Evolutionary conservation across 2,329 filamentous ascomycete genomes (phyloP).

Genomic region (Arthrobotrys megalospora): DNA sequence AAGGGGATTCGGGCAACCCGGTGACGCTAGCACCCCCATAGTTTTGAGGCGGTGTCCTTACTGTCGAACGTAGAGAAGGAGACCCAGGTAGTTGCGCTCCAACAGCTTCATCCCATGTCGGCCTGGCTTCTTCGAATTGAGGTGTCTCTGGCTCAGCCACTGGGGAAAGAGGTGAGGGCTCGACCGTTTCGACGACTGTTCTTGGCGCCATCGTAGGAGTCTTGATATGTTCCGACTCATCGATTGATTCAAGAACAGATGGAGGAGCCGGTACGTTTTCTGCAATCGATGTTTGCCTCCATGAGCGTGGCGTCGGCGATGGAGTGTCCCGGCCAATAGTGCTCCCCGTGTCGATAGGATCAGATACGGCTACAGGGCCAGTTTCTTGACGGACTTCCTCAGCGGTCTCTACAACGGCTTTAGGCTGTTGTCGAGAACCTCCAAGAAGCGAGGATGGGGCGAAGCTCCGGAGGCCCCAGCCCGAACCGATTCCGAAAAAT

Average conservation of each 20-base stretch:
- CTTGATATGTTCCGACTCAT: constrained; percentile 28
- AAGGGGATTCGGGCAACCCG: constrained; percentile 39
- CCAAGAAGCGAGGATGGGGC: constrained; percentile 38
- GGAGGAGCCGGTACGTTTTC: constrained; percentile 4
- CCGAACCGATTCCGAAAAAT: constrained; percentile 44
- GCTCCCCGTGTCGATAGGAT: constrained; percentile 47
- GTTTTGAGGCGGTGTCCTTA: constrained; percentile 38
- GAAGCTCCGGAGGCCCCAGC: constrained; percentile 47
- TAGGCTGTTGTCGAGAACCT: constrained; percentile 11
- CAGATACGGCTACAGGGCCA: constrained; percentile 31
- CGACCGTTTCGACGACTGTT: constrained; percentile 9
- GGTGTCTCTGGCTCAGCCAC: constrained; percentile 1
- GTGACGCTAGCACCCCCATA: constrained; percentile 41
- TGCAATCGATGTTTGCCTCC: constrained; percentile 25
- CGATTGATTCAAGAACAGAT: constrained; percentile 35
- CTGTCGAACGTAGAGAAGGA: constrained; percentile 47
- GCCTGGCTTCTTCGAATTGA: background rate
- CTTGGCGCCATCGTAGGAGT: constrained; percentile 31
- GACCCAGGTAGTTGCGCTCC: constrained; percentile 41
- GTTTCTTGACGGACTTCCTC: constrained; percentile 23
- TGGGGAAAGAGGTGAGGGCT: background rate
- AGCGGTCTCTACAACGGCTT: constrained; percentile 6
- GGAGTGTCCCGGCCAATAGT: constrained; percentile 29
- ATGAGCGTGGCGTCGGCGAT: constrained; percentile 26
- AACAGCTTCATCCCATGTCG: constrained; percentile 34